phyloP scores from a whole-genome alignment of 2,329 filamentous ascomycete species.

The Aspergillaceae sp. region DNA sequence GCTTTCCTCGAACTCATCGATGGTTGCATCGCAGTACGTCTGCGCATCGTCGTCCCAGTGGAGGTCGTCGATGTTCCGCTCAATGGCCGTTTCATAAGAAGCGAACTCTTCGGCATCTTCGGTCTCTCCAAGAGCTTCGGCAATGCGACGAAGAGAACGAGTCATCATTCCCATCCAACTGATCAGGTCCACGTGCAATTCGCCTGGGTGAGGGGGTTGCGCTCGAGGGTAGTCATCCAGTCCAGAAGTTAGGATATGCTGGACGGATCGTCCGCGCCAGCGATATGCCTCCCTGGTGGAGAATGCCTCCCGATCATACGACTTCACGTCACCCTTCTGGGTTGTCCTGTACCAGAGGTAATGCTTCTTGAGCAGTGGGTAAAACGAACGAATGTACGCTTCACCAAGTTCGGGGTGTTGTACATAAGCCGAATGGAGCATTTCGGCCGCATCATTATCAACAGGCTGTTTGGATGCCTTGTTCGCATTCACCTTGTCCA shows the following conservation, averaged over 20 bases:
- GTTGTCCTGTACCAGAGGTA: conserved; percentile 94
- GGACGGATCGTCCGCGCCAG: conserved; percentile 82
- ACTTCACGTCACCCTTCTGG: conserved; percentile 79
- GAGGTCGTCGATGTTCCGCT: conserved; percentile 79
- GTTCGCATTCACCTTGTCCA: conserved; percentile 61
- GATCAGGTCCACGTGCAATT: conserved; percentile 90
- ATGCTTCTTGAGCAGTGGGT: conserved; percentile 78
- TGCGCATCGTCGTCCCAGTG: conserved; percentile 79
- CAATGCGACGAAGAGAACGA: conserved; percentile 72
- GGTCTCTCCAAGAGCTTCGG: conserved; percentile 60
- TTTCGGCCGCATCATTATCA: conserved; percentile 26
- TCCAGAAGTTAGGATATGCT: conserved; percentile 84
- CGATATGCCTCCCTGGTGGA: conserved; percentile 88
- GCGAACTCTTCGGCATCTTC: conserved; percentile 70
- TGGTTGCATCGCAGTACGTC: conserved; percentile 87
- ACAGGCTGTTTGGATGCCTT: conserved; percentile 19
- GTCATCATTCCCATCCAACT: conserved; percentile 98
- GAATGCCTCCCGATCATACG: conserved; percentile 82
- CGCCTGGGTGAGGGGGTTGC: conserved; percentile 87
- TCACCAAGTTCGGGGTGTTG: conserved; percentile 59
- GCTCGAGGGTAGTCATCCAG: conserved; percentile 93
- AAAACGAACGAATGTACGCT: conserved; percentile 65
- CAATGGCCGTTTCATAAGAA: conserved; percentile 65
- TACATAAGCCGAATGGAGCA: conserved; percentile 55
- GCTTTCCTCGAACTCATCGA: conserved; percentile 91